Conservation (phyloP, 768 basidiomycete genomes). For the Mycena epipterygia region DNA sequence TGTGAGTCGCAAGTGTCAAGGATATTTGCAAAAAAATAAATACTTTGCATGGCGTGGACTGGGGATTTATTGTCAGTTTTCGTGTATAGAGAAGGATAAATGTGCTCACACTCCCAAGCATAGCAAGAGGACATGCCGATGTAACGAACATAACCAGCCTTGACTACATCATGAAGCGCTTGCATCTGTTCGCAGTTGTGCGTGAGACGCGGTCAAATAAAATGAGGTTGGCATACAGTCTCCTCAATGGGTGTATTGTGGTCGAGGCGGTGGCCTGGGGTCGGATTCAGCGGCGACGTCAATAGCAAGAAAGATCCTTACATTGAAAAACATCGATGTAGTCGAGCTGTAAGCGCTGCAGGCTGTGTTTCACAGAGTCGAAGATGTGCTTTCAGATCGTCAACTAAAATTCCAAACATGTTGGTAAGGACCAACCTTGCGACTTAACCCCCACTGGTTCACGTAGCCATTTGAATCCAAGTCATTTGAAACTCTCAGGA, state of each 20-base stretch:
- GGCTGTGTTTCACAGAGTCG: slow-evolving; percentile 60
- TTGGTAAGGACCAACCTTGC: slow-evolving; percentile 51
- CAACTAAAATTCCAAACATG: not conserved
- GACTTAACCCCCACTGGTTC: slow-evolving; percentile 60
- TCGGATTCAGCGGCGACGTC: not conserved
- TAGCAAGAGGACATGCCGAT: slow-evolving; percentile 71
- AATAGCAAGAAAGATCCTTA: slow-evolving; percentile 23
- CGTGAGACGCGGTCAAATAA: not conserved
- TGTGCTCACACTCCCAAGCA: slow-evolving; percentile 64
- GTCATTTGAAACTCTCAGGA: slow-evolving; percentile 42
- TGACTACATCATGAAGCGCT: slow-evolving; percentile 75
- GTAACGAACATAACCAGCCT: slow-evolving; percentile 73
- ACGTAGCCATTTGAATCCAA: slow-evolving; percentile 58
- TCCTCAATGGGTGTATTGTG: slow-evolving; percentile 71
- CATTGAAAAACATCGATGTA: slow-evolving; percentile 73
- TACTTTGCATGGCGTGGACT: slow-evolving; percentile 73
- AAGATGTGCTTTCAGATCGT: slow-evolving; percentile 61
- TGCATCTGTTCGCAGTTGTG: slow-evolving; percentile 61
- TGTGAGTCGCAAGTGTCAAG: not conserved
- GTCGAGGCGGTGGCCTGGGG: slow-evolving; percentile 67
- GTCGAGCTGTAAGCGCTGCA: slow-evolving; percentile 60
- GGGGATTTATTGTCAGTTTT: not conserved
- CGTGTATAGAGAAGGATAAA: not conserved
- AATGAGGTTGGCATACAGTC: slow-evolving; percentile 49
- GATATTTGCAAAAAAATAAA: not conserved